Percentiles rank a stretch among this genome's conserved stretches.
These are phyloP conservation scores for Brasenia schreberi DNA, from an alignment of 164 flowering plant genomes.

Conservation along the genomic window DNA sequence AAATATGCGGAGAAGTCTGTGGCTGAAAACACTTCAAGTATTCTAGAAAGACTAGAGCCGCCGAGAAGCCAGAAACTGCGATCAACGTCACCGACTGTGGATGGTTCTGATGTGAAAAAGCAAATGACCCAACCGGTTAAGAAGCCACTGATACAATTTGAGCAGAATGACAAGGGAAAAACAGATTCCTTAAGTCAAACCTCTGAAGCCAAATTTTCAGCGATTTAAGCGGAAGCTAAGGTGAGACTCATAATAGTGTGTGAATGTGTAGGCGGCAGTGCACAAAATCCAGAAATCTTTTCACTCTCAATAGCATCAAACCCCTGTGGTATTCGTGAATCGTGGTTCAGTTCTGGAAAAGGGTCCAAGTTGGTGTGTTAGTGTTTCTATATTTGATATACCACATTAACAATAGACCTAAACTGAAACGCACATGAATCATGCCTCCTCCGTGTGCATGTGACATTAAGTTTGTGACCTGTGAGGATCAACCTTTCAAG, in stretches of 20 bases:
- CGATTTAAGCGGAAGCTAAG: constrained; percentile 44
- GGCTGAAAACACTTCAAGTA: constrained; percentile 63
- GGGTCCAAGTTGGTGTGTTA: too few species aligned
- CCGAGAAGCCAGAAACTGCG: constrained; percentile 39
- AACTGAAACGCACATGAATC: too few species aligned
- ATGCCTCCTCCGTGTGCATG: too few species aligned
- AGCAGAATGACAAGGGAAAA: constrained; percentile 14
- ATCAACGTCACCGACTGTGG: constrained; percentile 23
- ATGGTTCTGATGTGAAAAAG: constrained; percentile 4
- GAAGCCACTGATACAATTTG: constrained; percentile 39
- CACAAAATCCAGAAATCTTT: background rate
- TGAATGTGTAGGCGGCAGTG: background rate
- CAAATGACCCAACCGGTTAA: constrained; percentile 18
- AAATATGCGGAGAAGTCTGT: constrained; percentile 25
- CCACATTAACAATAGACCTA: too few species aligned
- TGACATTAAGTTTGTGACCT: too few species aligned
- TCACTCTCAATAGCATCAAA: background rate
- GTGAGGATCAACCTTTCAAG: too few species aligned
- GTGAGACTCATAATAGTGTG: constrained; percentile 2
- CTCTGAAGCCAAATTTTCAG: constrained; percentile 63
- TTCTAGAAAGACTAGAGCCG: constrained; percentile 73
- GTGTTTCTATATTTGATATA: too few species aligned
- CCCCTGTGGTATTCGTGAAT: background rate
- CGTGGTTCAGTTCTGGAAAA: too few species aligned
- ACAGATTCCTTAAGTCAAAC: constrained; percentile 28